These are phyloP conservation scores for Scalesia atractyloides DNA, from an alignment of 129 eudicot species.

Conservation along the genomic window DNA sequence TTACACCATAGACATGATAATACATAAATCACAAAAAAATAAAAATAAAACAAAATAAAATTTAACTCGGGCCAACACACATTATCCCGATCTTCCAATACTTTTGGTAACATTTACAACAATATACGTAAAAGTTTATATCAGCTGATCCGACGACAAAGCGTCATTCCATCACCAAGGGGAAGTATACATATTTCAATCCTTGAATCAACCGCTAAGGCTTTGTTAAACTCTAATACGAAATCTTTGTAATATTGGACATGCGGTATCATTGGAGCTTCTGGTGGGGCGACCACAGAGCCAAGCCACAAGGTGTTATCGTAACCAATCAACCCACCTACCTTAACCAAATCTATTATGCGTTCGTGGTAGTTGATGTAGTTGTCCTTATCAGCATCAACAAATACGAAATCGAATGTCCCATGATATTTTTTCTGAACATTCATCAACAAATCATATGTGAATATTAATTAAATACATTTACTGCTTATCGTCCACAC, in stretches of 20 bases:
- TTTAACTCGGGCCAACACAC: background rate
- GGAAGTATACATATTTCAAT: slow-evolving; percentile 89
- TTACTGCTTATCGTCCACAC: too few relatives aligned
- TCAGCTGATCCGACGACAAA: slow-evolving; percentile 74
- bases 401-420: slow-evolving; percentile 70
- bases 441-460: background rate
- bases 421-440: slow-evolving; percentile 66
- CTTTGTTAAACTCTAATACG: slow-evolving; percentile 82
- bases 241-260: slow-evolving; percentile 77
- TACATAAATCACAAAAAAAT: background rate
- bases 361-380: slow-evolving; percentile 80
- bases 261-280: slow-evolving; percentile 74
- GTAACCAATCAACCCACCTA: slow-evolving; percentile 84
- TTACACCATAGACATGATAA: background rate
- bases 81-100: background rate
- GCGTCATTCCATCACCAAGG: slow-evolving; percentile 85
- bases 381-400: slow-evolving; percentile 91
- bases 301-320: slow-evolving; percentile 95
- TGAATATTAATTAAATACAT: too few relatives aligned
- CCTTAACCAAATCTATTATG: slow-evolving; percentile 66
- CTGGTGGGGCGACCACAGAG: slow-evolving; percentile 71
- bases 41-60: background rate
- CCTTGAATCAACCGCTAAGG: slow-evolving; percentile 73
- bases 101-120: background rate
- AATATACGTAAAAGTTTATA: background rate